Conservation (phyloP, 2,329 filamentous ascomycete genomes). For the Didymella arachidicola region DNA sequence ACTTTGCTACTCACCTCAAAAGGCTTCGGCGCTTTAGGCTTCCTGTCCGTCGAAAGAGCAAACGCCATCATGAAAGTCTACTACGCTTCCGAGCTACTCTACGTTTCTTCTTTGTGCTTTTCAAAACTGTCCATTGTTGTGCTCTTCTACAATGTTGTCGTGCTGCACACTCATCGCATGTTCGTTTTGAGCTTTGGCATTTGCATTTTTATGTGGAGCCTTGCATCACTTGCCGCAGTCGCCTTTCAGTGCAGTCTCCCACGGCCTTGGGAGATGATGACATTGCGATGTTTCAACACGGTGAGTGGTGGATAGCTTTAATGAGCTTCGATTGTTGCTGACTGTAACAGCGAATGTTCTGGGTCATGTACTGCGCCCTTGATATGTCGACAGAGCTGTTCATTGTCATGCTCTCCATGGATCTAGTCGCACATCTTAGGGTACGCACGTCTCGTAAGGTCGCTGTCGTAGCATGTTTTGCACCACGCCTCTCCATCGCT, state of each 20-base stretch:
- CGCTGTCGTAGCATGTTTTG: slow-evolving; percentile 44
- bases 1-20: slow-evolving; percentile 36
- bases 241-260: slow-evolving; percentile 46
- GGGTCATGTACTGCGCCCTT: slow-evolving; percentile 46
- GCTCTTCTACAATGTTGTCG: slow-evolving; percentile 37
- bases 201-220: slow-evolving; percentile 40
- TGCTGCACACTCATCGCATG: slow-evolving; percentile 31
- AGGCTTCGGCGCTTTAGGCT: slow-evolving; percentile 30
- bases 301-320: slow-evolving; percentile 26
- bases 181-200: slow-evolving; percentile 30
- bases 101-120: slow-evolving; percentile 40
- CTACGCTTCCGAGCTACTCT: slow-evolving; percentile 47
- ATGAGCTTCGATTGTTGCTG: slow-evolving; percentile 1
- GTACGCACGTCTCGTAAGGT: slow-evolving; percentile 36
- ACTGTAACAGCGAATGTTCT: slow-evolving; percentile 40
- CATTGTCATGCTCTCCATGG: slow-evolving; percentile 43
- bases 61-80: slow-evolving; percentile 40
- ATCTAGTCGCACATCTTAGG: slow-evolving; percentile 40
- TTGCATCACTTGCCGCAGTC: slow-evolving; percentile 34
- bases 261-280: slow-evolving; percentile 40
- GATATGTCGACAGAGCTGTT: slow-evolving; percentile 44
- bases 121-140: slow-evolving; percentile 43
- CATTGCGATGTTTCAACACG: slow-evolving; percentile 39
- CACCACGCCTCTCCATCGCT: slow-evolving; percentile 41
- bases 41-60: slow-evolving; percentile 29